phyloP scores from a whole-genome alignment of 2,329 filamentous ascomycete species.

The Ophiocordyceps polyrhachis-furcata region DNA sequence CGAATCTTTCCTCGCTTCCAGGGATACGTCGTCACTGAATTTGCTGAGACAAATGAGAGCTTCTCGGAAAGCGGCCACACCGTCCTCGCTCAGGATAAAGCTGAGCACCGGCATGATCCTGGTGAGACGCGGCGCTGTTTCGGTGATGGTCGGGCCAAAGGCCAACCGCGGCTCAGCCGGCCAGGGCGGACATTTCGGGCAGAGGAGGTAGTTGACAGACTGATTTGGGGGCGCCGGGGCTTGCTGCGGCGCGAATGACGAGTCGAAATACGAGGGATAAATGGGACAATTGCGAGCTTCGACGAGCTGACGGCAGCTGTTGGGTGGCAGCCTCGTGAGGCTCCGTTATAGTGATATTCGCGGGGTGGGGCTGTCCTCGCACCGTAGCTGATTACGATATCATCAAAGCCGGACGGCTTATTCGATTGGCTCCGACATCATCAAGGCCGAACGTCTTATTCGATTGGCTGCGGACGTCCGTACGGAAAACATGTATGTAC shows the following conservation, averaged over 20 bases:
- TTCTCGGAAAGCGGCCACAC: constrained; percentile 52
- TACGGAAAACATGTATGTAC: neutral
- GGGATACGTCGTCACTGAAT: constrained; percentile 61
- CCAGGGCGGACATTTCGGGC: neutral
- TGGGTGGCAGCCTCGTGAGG: neutral
- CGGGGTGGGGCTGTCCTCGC: neutral
- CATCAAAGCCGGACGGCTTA: neutral
- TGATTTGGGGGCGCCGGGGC: neutral
- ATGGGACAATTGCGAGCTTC: neutral
- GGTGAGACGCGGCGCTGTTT: neutral
- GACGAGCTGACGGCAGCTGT: neutral
- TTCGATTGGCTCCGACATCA: neutral
- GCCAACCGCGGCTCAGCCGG: neutral
- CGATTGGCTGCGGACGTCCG: neutral
- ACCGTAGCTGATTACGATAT: neutral
- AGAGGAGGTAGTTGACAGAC: neutral
- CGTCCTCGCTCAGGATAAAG: constrained; percentile 58
- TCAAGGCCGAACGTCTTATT: neutral
- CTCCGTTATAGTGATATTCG: neutral
- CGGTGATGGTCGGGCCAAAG: neutral
- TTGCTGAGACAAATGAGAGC: constrained; percentile 56
- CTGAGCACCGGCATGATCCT: constrained; percentile 43
- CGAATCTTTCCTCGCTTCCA: constrained; percentile 52
- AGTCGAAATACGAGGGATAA: neutral
- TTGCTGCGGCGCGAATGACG: neutral